Percentiles rank a stretch among this genome's conserved stretches.
Evolutionary conservation across 2,329 filamentous ascomycete species (phyloP).

Genomic region (Alternaria dauci): DNA sequence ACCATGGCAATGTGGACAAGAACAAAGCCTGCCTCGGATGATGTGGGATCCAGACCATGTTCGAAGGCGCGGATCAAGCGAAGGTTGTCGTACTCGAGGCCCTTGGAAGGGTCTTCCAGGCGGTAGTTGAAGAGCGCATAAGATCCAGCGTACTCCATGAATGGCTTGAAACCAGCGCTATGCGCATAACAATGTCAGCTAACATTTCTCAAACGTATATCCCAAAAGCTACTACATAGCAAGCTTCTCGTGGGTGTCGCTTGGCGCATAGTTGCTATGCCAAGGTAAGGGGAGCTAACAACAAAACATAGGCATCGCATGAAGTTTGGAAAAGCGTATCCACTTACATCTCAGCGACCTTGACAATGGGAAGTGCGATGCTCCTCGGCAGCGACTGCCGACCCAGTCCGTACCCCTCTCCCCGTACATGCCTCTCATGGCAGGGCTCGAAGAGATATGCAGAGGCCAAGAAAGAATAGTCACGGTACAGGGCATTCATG

Average conservation of each 20-base stretch:
- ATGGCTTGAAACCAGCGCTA: slow-evolving; percentile 80
- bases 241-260: not conserved
- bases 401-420: slow-evolving; percentile 79
- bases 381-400: slow-evolving; percentile 75
- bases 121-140: slow-evolving; percentile 71
- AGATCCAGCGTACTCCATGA: slow-evolving; percentile 82
- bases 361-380: slow-evolving; percentile 82
- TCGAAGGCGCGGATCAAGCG: slow-evolving; percentile 92
- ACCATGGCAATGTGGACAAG: slow-evolving; percentile 97
- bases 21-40: slow-evolving; percentile 95
- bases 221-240: not conserved
- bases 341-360: slow-evolving; percentile 84
- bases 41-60: slow-evolving; percentile 82
- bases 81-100: slow-evolving; percentile 68
- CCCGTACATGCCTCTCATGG: slow-evolving; percentile 73
- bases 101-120: slow-evolving; percentile 63
- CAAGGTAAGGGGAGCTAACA: not conserved
- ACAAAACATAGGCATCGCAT: not conserved
- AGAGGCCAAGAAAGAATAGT: slow-evolving; percentile 90
- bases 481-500: slow-evolving; percentile 86
- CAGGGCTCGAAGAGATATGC: slow-evolving; percentile 93
- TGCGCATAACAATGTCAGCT: slow-evolving; percentile 28
- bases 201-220: not conserved
- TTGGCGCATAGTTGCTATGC: not conserved
- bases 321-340: not conserved